Conservation (phyloP, 257 asterid genomes). For the Catharanthus roseus region DNA sequence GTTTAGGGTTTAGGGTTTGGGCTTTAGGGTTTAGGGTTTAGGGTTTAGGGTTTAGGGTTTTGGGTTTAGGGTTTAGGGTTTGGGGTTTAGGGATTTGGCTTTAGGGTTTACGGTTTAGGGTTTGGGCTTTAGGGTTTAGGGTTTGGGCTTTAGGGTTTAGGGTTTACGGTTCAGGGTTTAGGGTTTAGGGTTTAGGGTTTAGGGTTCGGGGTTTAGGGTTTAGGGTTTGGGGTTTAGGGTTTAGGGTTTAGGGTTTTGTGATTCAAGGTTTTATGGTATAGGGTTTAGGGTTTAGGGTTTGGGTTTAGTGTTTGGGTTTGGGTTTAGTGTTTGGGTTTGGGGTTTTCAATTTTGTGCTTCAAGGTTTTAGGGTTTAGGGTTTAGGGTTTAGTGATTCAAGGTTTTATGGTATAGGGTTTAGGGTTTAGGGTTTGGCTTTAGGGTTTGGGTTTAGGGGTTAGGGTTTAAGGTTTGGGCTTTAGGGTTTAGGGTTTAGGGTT, state of each 20-base stretch:
- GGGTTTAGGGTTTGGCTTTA: conserved; percentile 19
- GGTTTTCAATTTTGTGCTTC: too few relatives aligned
- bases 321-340: conserved; percentile 5
- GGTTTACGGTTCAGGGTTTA: too few relatives aligned
- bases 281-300: too few relatives aligned
- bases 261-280: too few relatives aligned
- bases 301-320: too few relatives aligned
- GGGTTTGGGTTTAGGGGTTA: conserved; percentile 21
- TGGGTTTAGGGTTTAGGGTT: conserved; percentile 20
- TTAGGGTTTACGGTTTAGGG: conserved; percentile 14
- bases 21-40: conserved; percentile 14
- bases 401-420: too few relatives aligned
- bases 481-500: conserved; percentile 8
- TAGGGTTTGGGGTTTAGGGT: conserved; percentile 14
- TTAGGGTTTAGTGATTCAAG: too few relatives aligned
- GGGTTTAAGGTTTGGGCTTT: conserved; percentile 12
- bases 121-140: conserved; percentile 12
- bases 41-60: conserved; percentile 24
- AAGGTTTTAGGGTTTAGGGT: too few relatives aligned
- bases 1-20: conserved; percentile 11
- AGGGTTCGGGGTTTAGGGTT: conserved; percentile 7
- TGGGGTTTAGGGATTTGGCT: too few relatives aligned
- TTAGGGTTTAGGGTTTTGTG: too few relatives aligned
- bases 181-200: not conserved
- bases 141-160: conserved; percentile 12